phyloP scores from a whole-genome alignment of 2,329 filamentous ascomycete genomes.

The Aspergillus calidoustus region DNA sequence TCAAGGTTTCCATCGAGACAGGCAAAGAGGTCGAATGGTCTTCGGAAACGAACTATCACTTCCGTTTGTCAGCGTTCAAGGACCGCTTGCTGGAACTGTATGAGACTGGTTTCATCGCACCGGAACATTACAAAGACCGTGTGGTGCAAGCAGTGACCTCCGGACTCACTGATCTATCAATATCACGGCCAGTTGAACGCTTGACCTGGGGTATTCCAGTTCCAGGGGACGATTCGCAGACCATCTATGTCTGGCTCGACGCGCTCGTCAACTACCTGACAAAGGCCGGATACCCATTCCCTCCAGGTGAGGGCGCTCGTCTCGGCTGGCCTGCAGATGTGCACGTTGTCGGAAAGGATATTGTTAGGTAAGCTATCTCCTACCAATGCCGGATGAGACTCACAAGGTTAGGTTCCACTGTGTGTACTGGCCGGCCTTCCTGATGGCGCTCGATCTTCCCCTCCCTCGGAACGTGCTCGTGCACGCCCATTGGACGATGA shows the following conservation, averaged over 20 bases:
- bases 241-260: constrained; percentile 98
- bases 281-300: constrained; percentile 79
- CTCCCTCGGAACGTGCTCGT: constrained; percentile 79
- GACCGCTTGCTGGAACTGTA: constrained; percentile 83
- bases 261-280: constrained; percentile 94
- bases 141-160: constrained; percentile 76
- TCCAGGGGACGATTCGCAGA: constrained; percentile 81
- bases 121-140: constrained; percentile 73
- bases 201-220: constrained; percentile 88
- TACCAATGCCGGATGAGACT: not conserved
- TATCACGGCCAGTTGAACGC: constrained; percentile 79
- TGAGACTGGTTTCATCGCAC: constrained; percentile 77
- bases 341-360: constrained; percentile 95
- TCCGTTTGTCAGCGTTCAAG: constrained; percentile 81
- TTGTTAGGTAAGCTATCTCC: constrained; percentile 63
- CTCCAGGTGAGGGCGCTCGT: constrained; percentile 64
- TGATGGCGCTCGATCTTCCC: constrained; percentile 83
- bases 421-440: constrained; percentile 96
- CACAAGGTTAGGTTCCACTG: constrained; percentile 72
- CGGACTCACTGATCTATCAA: constrained; percentile 83
- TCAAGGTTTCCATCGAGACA: constrained; percentile 75
- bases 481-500: constrained; percentile 95
- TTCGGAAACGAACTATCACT: constrained; percentile 92
- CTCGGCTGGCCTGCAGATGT: constrained; percentile 88
- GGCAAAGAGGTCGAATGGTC: constrained; percentile 94